A percentile compares a stretch with the other conserved stretches of the same genome.
phyloP scores from a whole-genome alignment of 2,329 filamentous ascomycete species.

The Helotiales sp. region DNA sequence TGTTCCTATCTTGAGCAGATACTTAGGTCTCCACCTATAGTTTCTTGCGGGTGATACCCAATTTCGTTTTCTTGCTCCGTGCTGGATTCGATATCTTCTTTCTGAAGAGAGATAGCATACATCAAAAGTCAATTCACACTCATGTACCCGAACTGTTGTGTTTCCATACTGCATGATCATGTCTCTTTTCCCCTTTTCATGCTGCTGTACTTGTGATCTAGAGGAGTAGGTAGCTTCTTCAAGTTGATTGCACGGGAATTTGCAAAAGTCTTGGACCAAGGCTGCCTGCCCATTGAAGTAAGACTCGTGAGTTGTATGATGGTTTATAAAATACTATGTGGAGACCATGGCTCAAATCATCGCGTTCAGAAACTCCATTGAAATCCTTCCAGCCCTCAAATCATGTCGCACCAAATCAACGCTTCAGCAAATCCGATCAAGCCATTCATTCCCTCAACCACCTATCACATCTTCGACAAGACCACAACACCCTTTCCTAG shows the following conservation, averaged over 20 bases:
- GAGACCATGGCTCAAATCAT: too few relatives aligned
- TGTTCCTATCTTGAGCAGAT: conserved; percentile 39
- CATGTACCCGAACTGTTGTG: conserved; percentile 31
- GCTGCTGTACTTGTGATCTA: not conserved
- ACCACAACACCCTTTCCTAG: conserved; percentile 6
- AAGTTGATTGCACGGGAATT: not conserved
- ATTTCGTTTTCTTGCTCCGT: conserved; percentile 35
- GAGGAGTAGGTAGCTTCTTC: not conserved
- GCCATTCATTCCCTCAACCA: too few relatives aligned
- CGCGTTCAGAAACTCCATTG: too few relatives aligned
- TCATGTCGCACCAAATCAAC: not conserved
- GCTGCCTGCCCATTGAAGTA: too few relatives aligned
- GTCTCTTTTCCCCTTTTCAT: not conserved
- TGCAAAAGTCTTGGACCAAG: too few relatives aligned
- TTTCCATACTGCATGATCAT: not conserved
- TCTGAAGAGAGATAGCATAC: conserved; percentile 41
- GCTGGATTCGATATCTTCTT: conserved; percentile 35
- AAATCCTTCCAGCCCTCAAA: too few relatives aligned
- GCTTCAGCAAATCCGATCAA: not conserved
- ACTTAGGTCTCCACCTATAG: conserved; percentile 25
- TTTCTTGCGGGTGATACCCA: conserved; percentile 37
- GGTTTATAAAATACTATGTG: too few relatives aligned
- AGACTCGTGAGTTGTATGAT: too few relatives aligned
- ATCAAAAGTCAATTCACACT: conserved; percentile 43
- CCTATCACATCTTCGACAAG: not conserved